Evolutionary conservation across 2,329 filamentous ascomycete species (phyloP).

Genomic region (Monascus ruber): DNA sequence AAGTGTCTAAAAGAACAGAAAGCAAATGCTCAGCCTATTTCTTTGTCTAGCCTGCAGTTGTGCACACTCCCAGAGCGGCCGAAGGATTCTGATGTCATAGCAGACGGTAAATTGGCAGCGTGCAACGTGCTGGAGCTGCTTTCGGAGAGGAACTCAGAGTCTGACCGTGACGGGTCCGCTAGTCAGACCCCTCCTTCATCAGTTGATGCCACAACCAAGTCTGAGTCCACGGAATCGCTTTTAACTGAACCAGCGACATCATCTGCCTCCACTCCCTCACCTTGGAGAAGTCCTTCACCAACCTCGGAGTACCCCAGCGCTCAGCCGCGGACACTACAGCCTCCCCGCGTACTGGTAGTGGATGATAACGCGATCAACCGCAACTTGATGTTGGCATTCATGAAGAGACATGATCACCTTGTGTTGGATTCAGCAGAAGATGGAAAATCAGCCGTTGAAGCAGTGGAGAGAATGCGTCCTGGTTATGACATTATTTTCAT

Average conservation of each 20-base stretch:
- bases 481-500: conserved; percentile 37
- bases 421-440: conserved; percentile 30
- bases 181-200: no score
- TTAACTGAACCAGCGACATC: neutral
- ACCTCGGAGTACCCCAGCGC: no score
- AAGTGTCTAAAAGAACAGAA: conserved; percentile 15
- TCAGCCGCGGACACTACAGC: conserved; percentile 2
- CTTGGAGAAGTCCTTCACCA: no score
- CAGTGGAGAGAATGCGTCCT: conserved; percentile 19
- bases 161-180: no score
- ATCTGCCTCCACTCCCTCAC: neutral
- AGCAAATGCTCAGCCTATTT: neutral
- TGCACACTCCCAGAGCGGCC: conserved; percentile 2
- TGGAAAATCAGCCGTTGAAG: conserved; percentile 33
- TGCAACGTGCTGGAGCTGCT: neutral
- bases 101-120: neutral
- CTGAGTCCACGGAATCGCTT: neutral
- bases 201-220: no score
- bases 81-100: neutral
- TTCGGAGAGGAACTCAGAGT: no score
- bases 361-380: conserved; percentile 38
- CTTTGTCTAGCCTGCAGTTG: neutral
- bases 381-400: conserved; percentile 32
- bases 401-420: conserved; percentile 27
- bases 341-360: conserved; percentile 28